Conservation (phyloP, 805 yeast species). For the Clavispora carvajalis region DNA sequence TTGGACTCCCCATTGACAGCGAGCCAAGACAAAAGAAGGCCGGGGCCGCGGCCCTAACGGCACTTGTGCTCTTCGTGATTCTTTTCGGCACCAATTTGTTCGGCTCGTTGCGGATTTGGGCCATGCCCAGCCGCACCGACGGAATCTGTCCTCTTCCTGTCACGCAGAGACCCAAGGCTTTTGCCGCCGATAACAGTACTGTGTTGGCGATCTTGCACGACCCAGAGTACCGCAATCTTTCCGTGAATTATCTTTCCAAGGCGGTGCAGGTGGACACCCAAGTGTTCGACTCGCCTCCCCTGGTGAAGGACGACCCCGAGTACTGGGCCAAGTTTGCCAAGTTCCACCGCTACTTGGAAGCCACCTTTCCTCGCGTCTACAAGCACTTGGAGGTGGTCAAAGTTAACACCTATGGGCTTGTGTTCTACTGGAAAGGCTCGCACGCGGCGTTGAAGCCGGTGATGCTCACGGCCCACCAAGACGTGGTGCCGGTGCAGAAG, state of each 20-base stretch:
- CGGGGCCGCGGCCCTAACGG: constrained; percentile 6
- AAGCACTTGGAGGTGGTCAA: constrained; percentile 27
- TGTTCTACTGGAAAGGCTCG: constrained; percentile 35
- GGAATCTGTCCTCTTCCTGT: constrained; percentile 13
- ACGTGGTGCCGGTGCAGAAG: constrained; percentile 37
- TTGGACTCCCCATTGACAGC: constrained; percentile 15
- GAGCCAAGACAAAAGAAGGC: constrained; percentile 8
- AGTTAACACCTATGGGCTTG: constrained; percentile 33
- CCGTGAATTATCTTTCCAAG: constrained; percentile 11
- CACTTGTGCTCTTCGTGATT: constrained; percentile 4
- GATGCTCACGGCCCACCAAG: constrained; percentile 36
- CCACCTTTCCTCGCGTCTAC: constrained; percentile 30
- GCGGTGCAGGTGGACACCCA: constrained; percentile 16
- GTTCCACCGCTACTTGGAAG: constrained; percentile 26
- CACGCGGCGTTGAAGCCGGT: constrained; percentile 27
- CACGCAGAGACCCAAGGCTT: constrained; percentile 21
- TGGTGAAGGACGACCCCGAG: constrained; percentile 13
- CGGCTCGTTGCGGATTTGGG: constrained; percentile 14
- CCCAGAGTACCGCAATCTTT: constrained; percentile 5
- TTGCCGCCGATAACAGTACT: constrained; percentile 24
- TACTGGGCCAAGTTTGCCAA: constrained; percentile 17
- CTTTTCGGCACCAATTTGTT: constrained; percentile 18
- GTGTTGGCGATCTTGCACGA: constrained; percentile 15
- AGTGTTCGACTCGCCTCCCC: constrained; percentile 14
- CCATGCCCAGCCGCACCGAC: constrained; percentile 12